Conservation (phyloP, 495 filamentous ascomycete species). For the Parathielavia appendiculata region DNA sequence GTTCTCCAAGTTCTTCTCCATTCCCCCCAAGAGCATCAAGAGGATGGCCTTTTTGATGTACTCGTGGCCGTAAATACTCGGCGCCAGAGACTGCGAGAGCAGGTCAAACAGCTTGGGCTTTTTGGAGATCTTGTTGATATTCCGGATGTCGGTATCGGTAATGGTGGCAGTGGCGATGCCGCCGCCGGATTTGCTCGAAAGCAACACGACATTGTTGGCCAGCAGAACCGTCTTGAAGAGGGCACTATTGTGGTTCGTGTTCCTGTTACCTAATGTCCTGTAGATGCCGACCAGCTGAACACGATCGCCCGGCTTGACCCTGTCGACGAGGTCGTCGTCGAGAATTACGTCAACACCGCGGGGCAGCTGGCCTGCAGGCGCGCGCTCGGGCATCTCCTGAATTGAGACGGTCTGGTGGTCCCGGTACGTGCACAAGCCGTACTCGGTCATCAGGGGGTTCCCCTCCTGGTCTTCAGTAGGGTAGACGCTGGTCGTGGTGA, state of each 20-base stretch:
- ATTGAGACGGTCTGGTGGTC: constrained; percentile 98
- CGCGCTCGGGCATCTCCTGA: constrained; percentile 98
- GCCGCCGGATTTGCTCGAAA: constrained; percentile 93
- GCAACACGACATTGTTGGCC: constrained; percentile 90
- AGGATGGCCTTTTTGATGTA: constrained; percentile 98
- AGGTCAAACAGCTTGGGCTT: constrained; percentile 91
- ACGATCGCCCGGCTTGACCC: constrained; percentile 89
- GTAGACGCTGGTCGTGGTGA: constrained; percentile 83
- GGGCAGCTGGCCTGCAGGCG: constrained; percentile 91
- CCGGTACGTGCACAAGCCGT: constrained; percentile 89
- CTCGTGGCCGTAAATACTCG: constrained; percentile 95
- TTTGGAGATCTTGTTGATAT: constrained; percentile 97
- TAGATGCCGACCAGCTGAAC: constrained; percentile 95
- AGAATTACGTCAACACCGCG: constrained; percentile 96
- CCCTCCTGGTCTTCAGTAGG: constrained; percentile 88
- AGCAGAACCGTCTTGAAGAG: constrained; percentile 90
- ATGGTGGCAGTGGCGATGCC: constrained; percentile 88
- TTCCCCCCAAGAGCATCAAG: constrained; percentile 93
- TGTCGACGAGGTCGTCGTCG: constrained; percentile 95
- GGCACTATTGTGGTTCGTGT: constrained; percentile 76
- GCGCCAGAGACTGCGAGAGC: constrained; percentile 93
- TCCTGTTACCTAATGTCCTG: constrained; percentile 87
- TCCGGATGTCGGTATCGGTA: constrained; percentile 96
- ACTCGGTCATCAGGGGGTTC: constrained; percentile 81
- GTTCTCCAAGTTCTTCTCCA: constrained; percentile 99